Base-by-base conservation (phyloP, 257 asterid species). In the Solanum etuberosum region DNA sequence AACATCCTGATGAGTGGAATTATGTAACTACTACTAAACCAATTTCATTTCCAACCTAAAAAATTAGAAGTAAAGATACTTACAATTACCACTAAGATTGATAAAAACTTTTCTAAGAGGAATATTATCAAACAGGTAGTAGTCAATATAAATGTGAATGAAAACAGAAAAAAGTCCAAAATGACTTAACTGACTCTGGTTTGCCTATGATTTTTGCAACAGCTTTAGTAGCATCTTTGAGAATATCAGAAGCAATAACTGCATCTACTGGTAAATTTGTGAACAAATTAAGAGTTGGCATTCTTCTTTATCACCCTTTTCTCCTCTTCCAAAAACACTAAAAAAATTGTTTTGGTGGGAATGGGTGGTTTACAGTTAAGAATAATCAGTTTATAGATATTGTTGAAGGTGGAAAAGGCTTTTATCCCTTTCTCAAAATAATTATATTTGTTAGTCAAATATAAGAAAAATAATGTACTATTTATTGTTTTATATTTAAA, bases 221-320 rank as follows among this genome's bases (percentile, higher is more conserved):
- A 25, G 99, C 98, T 93, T 95, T 97, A 43, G 98, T 94, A 42
- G 98, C 98, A 92, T 97, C 98, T 86, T 93, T 94, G 83, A 97
- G 98, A 85, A 97, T 94, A 85, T 97, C 98, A 57, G 99, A 97
- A 84, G 97, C 98, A 31, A 94, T 94, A 14, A 97, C 98, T 6
- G 96, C 93, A 81, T 97, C 99, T 35, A 97, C 98, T 11, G 99
- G 99, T 61, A 95, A 90, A 86, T 97, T 97, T 74, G 94, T 94
- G 93, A 88, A 94, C 89, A 97, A 84, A 91, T 95, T 97, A 93
- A 97, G 90, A 3, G 98, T 94, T 34, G 99, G 99, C 99, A 97
- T 97, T 63, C 71, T 63, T 25, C 18, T 57, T 57, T 57, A 57
- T 20, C 23, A 16, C 23, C 59, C 59, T 48, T 48, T 16, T 4